A percentile compares a stretch with the other conserved stretches of the same genome.
phyloP scores from a whole-genome alignment of 768 basidiomycete genomes.

The Stropharia rugosoannulata region DNA sequence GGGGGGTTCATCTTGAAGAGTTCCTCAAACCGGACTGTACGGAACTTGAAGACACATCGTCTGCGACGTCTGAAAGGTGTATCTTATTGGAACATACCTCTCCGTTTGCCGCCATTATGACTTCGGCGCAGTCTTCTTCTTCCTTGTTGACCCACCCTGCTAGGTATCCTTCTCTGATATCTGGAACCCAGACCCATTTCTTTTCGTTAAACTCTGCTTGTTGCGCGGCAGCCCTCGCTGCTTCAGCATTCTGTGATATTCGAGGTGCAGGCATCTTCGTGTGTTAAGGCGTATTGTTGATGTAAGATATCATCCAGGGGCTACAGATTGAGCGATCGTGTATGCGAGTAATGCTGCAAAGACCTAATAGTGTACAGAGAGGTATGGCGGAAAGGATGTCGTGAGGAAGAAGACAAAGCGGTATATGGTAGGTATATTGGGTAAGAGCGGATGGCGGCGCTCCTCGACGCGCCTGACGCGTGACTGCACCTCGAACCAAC shows the following conservation, averaged over 20 bases:
- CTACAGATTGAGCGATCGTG: slow-evolving; percentile 3
- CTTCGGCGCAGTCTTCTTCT: slow-evolving; percentile 79
- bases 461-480: slow-evolving; percentile 19
- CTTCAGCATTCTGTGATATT: slow-evolving; percentile 60
- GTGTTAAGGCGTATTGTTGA: neutral
- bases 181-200: slow-evolving; percentile 98
- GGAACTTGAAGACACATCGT: slow-evolving; percentile 22
- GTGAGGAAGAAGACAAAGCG: slow-evolving; percentile 11
- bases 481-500: slow-evolving; percentile 26
- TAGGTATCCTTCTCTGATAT: slow-evolving; percentile 89
- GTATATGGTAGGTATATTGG: neutral
- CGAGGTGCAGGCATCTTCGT: slow-evolving; percentile 43
- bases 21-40: slow-evolving; percentile 69
- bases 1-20: slow-evolving; percentile 98
- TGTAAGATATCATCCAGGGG: slow-evolving; percentile 10
- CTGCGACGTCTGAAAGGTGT: neutral
- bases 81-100: slow-evolving; percentile 52
- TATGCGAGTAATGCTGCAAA: neutral
- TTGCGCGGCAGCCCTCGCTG: slow-evolving; percentile 81
- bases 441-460: slow-evolving; percentile 3
- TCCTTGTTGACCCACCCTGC: slow-evolving; percentile 93
- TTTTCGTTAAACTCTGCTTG: slow-evolving; percentile 97
- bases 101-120: slow-evolving; percentile 81
- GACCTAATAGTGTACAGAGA: neutral
- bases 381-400: neutral